Evolutionary conservation across 164 flowering plant genomes (phyloP).

Genomic region (Magnolia sinica): DNA sequence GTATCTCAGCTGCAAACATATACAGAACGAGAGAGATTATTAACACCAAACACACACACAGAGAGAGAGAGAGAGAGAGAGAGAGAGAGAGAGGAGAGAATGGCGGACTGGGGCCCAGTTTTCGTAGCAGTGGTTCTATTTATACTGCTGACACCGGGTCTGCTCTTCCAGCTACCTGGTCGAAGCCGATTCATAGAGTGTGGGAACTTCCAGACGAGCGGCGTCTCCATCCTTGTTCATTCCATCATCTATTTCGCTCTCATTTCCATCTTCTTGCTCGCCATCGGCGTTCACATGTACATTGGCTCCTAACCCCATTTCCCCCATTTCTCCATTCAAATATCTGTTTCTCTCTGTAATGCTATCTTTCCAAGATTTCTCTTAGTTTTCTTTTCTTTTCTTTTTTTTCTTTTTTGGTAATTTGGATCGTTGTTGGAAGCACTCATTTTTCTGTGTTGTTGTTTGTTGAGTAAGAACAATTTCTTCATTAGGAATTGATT

Average conservation of each 20-base stretch:
- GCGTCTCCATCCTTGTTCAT: constrained; percentile 26
- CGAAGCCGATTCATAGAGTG: constrained; percentile 19
- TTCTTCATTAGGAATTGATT: not conserved
- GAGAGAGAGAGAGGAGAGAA: constrained; percentile 4
- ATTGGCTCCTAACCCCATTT: constrained; percentile 26
- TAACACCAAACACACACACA: not conserved
- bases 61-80: too few relatives aligned
- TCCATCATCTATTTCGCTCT: constrained; percentile 23
- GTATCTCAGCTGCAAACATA: too few relatives aligned
- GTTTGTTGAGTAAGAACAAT: not conserved
- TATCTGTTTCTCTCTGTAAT: not conserved
- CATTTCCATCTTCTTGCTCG: constrained; percentile 23
- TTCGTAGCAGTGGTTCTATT: constrained; percentile 34
- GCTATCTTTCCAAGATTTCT: not conserved
- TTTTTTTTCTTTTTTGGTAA: not conserved
- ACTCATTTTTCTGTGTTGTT: not conserved
- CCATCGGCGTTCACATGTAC: constrained; percentile 42
- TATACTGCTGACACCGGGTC: constrained; percentile 26
- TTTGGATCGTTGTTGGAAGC: not conserved
- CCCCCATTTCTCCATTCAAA: not conserved
- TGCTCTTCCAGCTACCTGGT: constrained; percentile 28
- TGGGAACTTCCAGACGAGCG: constrained; percentile 33
- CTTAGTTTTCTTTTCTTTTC: not conserved
- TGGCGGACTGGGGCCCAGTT: constrained; percentile 43
- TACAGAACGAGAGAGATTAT: too few relatives aligned